phyloP scores from a whole-genome alignment of 2,329 filamentous ascomycete genomes.

The Aureobasidium sp. region DNA sequence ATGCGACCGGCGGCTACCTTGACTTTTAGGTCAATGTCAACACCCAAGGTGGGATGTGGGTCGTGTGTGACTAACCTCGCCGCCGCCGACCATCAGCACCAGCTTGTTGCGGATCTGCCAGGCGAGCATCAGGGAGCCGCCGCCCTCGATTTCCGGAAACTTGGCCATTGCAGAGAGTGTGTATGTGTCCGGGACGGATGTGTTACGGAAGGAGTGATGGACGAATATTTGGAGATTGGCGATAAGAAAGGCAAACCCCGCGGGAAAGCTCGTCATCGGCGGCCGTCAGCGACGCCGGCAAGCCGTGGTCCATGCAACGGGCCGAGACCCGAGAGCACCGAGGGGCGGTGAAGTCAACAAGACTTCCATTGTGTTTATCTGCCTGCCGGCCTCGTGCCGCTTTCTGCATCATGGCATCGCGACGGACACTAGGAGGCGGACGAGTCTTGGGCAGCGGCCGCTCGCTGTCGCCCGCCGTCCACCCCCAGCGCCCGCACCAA shows the following conservation, averaged over 20 bases:
- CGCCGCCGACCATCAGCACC: constrained; percentile 87
- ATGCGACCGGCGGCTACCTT: constrained; percentile 95
- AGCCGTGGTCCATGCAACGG: constrained; percentile 6
- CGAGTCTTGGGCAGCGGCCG: constrained; percentile 82
- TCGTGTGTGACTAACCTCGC: constrained; percentile 57
- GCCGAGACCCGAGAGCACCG: background rate
- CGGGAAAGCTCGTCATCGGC: background rate
- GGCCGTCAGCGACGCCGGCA: background rate
- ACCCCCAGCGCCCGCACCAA: constrained; percentile 33
- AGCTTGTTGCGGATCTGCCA: constrained; percentile 90
- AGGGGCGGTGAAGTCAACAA: constrained; percentile 8
- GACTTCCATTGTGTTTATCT: no score
- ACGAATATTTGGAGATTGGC: background rate
- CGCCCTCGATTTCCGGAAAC: constrained; percentile 77
- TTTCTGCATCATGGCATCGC: constrained; percentile 58
- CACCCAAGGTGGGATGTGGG: constrained; percentile 14
- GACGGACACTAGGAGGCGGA: constrained; percentile 78
- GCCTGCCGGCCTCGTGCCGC: constrained; percentile 8
- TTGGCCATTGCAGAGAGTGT: constrained; percentile 34
- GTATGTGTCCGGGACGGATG: background rate
- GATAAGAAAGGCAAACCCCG: constrained; percentile 9
- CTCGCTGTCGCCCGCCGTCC: constrained; percentile 59
- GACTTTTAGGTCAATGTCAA: constrained; percentile 28
- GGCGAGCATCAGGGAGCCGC: constrained; percentile 86
- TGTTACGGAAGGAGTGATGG: background rate